A percentile compares a stretch with the other conserved stretches of the same genome.
These are phyloP conservation scores for Debaryomyces fabryi DNA, from an alignment of 1,139 yeast species.

Conservation along the genomic window DNA sequence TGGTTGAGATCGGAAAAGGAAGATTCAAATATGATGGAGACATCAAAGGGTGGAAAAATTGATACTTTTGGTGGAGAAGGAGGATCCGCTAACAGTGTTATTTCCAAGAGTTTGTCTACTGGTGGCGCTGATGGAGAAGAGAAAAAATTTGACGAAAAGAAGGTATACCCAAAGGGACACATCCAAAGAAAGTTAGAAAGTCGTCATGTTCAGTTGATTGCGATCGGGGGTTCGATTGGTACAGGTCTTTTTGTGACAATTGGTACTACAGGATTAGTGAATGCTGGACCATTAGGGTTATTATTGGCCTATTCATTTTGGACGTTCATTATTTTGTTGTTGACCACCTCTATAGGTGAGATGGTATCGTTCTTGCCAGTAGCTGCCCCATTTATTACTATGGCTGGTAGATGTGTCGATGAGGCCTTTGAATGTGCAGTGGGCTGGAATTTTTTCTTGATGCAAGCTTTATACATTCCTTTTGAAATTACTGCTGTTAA, in stretches of 20 bases:
- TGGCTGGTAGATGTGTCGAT: constrained; percentile 59
- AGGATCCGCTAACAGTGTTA: neutral
- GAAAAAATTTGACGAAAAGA: neutral
- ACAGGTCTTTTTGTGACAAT: constrained; percentile 48
- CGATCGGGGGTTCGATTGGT: constrained; percentile 39
- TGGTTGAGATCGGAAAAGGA: neutral
- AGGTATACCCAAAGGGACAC: neutral
- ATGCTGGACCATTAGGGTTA: constrained; percentile 53
- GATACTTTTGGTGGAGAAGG: constrained; percentile 3
- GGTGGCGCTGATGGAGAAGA: neutral
- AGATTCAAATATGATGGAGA: neutral
- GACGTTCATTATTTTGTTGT: constrained; percentile 55
- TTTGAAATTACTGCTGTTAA: constrained; percentile 82
- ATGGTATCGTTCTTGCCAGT: constrained; percentile 82
- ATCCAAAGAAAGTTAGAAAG: constrained; percentile 13
- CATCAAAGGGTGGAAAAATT: neutral
- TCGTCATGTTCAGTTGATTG: constrained; percentile 38
- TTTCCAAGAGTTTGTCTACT: neutral
- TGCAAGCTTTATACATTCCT: constrained; percentile 77
- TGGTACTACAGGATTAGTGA: constrained; percentile 41
- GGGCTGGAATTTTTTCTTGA: constrained; percentile 79
- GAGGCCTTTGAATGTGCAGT: constrained; percentile 78
- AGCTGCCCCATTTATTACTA: constrained; percentile 59
- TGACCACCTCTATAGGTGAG: constrained; percentile 77
- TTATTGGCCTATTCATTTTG: constrained; percentile 43